These are phyloP conservation scores for Didymellaceae sp. DNA, from an alignment of 2,329 filamentous ascomycete species.

Conservation along the genomic window DNA sequence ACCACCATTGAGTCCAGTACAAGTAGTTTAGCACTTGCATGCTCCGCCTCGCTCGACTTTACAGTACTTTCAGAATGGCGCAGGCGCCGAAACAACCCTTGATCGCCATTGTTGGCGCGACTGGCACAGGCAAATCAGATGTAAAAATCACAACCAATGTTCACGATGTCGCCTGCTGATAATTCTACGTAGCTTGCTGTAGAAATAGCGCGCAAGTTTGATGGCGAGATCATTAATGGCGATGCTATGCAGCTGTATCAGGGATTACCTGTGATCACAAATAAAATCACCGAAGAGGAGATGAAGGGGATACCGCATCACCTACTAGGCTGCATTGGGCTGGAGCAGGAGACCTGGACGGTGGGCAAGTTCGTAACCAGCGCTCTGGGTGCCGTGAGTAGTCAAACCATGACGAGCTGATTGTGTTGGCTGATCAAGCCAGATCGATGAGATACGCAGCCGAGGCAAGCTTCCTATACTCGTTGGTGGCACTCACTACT, in stretches of 20 bases:
- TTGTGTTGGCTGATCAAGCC: conserved; percentile 5
- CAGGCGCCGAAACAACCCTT: conserved; percentile 60
- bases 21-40: conserved; percentile 36
- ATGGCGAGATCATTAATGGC: conserved; percentile 95
- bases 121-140: conserved; percentile 92
- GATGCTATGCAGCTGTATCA: conserved; percentile 98
- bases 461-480: conserved; percentile 85
- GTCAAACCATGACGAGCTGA: fast-evolving
- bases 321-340: conserved; percentile 77
- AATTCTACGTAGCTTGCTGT: conserved; percentile 75
- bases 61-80: conserved; percentile 33
- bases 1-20: too few species aligned
- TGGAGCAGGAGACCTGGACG: conserved; percentile 82
- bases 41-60: conserved; percentile 29
- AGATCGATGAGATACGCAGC: conserved; percentile 77
- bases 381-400: conserved; percentile 61
- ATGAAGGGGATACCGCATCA: conserved; percentile 85
- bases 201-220: conserved; percentile 79
- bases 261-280: conserved; percentile 92
- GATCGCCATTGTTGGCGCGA: conserved; percentile 84
- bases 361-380: conserved; percentile 78
- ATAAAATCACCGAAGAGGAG: conserved; percentile 81
- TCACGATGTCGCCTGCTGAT: conserved; percentile 39
- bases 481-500: conserved; percentile 95
- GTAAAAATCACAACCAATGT: conserved; percentile 55